phyloP scores from a whole-genome alignment of 345 rosid genomes.

The Streptanthus diversifolius region DNA sequence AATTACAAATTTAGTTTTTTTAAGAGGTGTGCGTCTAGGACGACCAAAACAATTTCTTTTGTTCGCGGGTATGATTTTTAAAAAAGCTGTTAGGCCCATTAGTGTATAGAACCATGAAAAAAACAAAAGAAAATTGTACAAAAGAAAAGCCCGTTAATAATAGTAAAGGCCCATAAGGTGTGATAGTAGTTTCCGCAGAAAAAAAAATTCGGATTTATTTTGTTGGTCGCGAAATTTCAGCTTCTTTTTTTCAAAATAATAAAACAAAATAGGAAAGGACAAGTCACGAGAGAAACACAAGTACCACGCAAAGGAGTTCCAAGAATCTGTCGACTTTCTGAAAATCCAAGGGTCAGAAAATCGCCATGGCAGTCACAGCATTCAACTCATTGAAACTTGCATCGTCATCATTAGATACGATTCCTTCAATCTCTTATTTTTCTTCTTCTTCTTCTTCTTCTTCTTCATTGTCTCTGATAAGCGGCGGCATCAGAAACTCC shows the following conservation, averaged over 20 bases:
- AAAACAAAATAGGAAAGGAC: neutral
- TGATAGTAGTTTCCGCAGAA: neutral
- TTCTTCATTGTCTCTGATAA: slow-evolving; percentile 5
- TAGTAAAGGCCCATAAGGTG: slow-evolving; percentile 2
- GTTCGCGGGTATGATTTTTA: neutral
- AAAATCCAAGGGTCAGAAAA: slow-evolving; percentile 2
- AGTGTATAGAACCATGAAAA: neutral
- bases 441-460: slow-evolving; percentile 26
- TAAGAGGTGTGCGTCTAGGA: neutral
- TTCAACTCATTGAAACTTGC: slow-evolving; percentile 41
- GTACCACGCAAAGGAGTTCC: slow-evolving; percentile 14
- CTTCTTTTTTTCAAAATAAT: neutral
- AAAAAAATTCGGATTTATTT: neutral
- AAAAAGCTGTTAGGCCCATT: neutral
- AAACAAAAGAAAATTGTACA: neutral
- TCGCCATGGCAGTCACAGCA: slow-evolving; percentile 53
- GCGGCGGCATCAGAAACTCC: slow-evolving; percentile 10
- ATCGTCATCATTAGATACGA: slow-evolving; percentile 38
- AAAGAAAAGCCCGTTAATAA: neutral
- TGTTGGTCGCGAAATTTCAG: neutral
- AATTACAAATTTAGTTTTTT: neutral
- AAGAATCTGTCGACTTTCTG: slow-evolving; percentile 18
- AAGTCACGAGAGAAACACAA: slow-evolving; percentile 3
- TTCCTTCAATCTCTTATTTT: slow-evolving; percentile 32
- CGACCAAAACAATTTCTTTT: neutral